Base-by-base conservation (phyloP, 2,329 filamentous ascomycete genomes). In the Botryotinia convoluta region DNA sequence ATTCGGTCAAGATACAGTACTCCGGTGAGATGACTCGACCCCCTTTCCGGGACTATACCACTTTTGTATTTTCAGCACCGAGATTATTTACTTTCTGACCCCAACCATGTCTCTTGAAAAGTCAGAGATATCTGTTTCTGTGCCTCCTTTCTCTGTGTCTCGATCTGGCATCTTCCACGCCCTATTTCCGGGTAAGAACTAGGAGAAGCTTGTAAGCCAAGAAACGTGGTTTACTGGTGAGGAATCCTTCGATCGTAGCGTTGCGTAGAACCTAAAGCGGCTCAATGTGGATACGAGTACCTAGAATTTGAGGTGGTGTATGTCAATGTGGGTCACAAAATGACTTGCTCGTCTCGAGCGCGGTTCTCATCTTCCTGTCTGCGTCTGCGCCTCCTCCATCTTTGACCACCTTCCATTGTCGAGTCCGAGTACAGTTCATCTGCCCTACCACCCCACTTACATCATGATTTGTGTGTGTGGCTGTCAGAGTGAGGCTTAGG, bases 321-420 rank as follows among this genome's bases (percentile, higher is more conserved):
- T 39, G 60, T n/a, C 45, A 39, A 20, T n/a, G 22, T 51, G 44
- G 12, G 63, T 45, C 32, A 51, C 14, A 10, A 8, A 20, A 67
- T 51, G 63, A 44, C 63, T 67, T 67, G 26, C 45, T 57, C 51
- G 7, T 57, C 51, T 18, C 51, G 51, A 29, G 51, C n/a, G 44
- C 64, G 45, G 29, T 67, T 67, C 22, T 64, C 61, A 1, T 64
- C 20, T n/a, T 51, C 45, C 32, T 39, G 45, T 39, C 32, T 37
- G 32, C 51, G 57, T 60, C 65, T 68, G 65, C 35, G 65, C 65
- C 65, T 32, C 35, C 35, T 68, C 4, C 42, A 64, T 64, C 62
- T 64, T 45, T 48, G 62, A 65, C 6, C 62, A 65, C 42, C 1
- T 16, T 8, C 29, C 32, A 60, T 42, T 42, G 10, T 57, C 65